Percentiles rank a stretch among this genome's conserved stretches.
These are phyloP conservation scores for Artemisia tridentata DNA, from an alignment of 129 eudicot genomes.

Conservation along the genomic window DNA sequence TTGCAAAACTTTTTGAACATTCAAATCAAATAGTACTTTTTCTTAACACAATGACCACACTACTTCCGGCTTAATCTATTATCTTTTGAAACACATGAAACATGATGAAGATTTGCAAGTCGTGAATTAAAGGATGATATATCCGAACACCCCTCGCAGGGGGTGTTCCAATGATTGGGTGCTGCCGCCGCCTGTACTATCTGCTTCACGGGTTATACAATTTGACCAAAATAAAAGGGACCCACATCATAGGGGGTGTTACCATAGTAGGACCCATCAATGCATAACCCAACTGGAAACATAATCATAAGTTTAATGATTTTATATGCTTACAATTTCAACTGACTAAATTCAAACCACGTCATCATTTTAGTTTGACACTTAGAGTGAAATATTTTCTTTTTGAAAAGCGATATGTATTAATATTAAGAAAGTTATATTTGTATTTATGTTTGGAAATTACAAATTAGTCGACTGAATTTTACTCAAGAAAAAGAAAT, in stretches of 20 bases:
- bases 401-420: not conserved
- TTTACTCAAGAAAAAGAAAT: conserved; percentile 27
- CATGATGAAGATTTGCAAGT: conserved; percentile 27
- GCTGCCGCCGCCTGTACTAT: no score
- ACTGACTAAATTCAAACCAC: conserved; percentile 22
- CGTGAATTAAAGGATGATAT: conserved; percentile 23
- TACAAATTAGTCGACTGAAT: not conserved
- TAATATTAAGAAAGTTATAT: not conserved
- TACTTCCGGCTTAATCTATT: not conserved
- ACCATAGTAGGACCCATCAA: no score
- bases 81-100: conserved; percentile 22
- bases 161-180: no score
- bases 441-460: not conserved
- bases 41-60: no score
- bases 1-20: no score
- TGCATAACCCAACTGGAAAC: conserved; percentile 23
- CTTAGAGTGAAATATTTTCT: not conserved
- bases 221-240: no score
- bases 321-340: conserved; percentile 16
- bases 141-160: no score
- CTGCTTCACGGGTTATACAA: no score
- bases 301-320: conserved; percentile 24
- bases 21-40: no score
- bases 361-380: conserved; percentile 16
- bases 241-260: no score